Evolutionary conservation across 2,329 filamentous ascomycete genomes (phyloP).

Genomic region (Phialemoniopsis sp.): DNA sequence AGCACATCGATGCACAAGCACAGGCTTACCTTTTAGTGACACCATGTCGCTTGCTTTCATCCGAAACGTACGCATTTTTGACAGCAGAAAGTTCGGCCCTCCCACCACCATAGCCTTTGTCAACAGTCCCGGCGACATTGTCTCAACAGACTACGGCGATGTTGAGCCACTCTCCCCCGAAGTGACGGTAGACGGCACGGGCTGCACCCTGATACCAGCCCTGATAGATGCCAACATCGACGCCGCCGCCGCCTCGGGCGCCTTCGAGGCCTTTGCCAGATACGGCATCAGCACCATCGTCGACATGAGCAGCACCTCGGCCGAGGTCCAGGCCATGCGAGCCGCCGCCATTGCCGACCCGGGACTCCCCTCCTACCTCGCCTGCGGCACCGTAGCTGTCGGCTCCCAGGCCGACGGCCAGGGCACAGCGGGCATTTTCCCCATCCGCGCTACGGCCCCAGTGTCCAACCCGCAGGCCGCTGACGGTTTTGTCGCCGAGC

Average conservation of each 20-base stretch:
- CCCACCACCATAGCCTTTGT: too few species aligned
- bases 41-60: too few species aligned
- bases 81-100: too few species aligned
- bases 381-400: not conserved
- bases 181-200: not conserved
- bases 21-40: too few species aligned
- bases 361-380: not conserved
- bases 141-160: too few species aligned
- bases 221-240: conserved; percentile 1
- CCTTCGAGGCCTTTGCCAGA: not conserved
- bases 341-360: not conserved
- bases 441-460: too few species aligned
- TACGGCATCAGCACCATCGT: not conserved
- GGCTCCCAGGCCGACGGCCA: not conserved
- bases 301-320: not conserved
- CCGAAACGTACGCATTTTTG: too few species aligned
- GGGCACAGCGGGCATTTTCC: too few species aligned
- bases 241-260: not conserved
- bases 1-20: too few species aligned
- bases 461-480: too few species aligned
- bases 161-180: not conserved
- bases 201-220: not conserved
- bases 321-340: not conserved
- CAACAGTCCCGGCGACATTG: too few species aligned
- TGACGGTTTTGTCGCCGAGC: too few species aligned